These are phyloP conservation scores for Fomitopsis serialis DNA, from an alignment of 768 basidiomycete species.

Conservation along the genomic window DNA sequence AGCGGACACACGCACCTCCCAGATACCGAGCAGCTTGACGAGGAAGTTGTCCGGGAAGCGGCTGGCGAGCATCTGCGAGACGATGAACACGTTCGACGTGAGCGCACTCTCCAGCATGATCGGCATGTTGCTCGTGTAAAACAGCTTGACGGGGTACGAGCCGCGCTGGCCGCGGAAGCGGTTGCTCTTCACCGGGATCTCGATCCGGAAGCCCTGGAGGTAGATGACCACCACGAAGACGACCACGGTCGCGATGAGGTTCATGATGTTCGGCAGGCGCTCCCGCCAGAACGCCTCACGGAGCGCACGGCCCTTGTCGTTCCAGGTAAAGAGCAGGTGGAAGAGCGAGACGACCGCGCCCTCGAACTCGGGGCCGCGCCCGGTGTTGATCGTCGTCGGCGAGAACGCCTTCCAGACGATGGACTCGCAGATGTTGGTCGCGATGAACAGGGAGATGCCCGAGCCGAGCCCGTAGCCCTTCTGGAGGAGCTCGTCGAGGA, in stretches of 20 bases:
- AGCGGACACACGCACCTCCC: slow-evolving; percentile 79
- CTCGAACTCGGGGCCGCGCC: slow-evolving; percentile 96
- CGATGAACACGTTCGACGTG: slow-evolving; percentile 91
- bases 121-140: slow-evolving; percentile 99
- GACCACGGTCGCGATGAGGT: slow-evolving; percentile 84
- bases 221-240: slow-evolving; percentile 97
- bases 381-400: slow-evolving; percentile 96
- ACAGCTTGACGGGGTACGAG: slow-evolving; percentile 94
- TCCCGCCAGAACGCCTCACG: slow-evolving; percentile 99
- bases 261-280: slow-evolving; percentile 96
- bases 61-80: slow-evolving; percentile 90
- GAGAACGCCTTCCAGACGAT: slow-evolving; percentile 99
- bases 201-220: slow-evolving; percentile 97
- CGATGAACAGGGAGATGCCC: slow-evolving; percentile 98
- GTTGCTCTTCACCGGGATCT: slow-evolving; percentile 97
- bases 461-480: slow-evolving; percentile 99
- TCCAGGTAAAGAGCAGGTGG: slow-evolving; percentile 97
- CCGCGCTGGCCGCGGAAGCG: slow-evolving; percentile 95
- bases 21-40: slow-evolving; percentile 88
- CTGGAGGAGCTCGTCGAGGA: slow-evolving; percentile 97
- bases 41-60: slow-evolving; percentile 91
- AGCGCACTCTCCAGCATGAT: slow-evolving; percentile 98
- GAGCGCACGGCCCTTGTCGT: slow-evolving; percentile 94
- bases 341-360: slow-evolving; percentile 94
- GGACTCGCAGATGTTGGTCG: slow-evolving; percentile 98